Evolutionary conservation across 305 asterid species (phyloP).

Genomic region (Plantago lanceolata): DNA sequence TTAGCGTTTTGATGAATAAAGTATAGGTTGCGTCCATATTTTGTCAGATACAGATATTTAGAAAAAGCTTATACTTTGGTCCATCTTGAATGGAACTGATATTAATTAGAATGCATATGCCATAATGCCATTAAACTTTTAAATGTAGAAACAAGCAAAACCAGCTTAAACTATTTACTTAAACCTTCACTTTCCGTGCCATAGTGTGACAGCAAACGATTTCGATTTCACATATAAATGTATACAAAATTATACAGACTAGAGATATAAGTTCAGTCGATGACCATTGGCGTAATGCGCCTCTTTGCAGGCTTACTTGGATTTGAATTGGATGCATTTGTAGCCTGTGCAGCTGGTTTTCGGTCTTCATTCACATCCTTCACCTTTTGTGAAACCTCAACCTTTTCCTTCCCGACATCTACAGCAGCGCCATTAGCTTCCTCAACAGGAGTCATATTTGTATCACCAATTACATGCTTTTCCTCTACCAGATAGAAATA

Average conservation of each 20-base stretch:
- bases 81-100: too few species aligned
- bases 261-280: constrained; percentile 35
- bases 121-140: too few species aligned
- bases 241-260: neutral
- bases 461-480: constrained; percentile 30
- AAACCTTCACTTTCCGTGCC: too few species aligned
- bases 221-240: neutral
- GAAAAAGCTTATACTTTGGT: too few species aligned
- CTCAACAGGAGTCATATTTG: constrained; percentile 21
- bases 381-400: constrained; percentile 25
- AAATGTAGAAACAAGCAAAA: too few species aligned
- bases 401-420: constrained; percentile 29
- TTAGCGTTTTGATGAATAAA: neutral
- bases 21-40: too few species aligned
- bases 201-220: too few species aligned
- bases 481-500: constrained; percentile 32
- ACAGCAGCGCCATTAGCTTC: constrained; percentile 26
- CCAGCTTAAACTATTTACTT: too few species aligned
- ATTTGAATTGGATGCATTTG: constrained; percentile 26
- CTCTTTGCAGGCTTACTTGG: constrained; percentile 54
- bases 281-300: constrained; percentile 80
- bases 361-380: constrained; percentile 34
- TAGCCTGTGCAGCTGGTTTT: constrained; percentile 34
- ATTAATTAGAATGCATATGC: too few species aligned
- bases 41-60: too few species aligned